Evolutionary conservation across 2,329 filamentous ascomycete genomes (phyloP), one percentile per base, ranked within the genome.

Genomic region (Anthostomella pinea): DNA sequence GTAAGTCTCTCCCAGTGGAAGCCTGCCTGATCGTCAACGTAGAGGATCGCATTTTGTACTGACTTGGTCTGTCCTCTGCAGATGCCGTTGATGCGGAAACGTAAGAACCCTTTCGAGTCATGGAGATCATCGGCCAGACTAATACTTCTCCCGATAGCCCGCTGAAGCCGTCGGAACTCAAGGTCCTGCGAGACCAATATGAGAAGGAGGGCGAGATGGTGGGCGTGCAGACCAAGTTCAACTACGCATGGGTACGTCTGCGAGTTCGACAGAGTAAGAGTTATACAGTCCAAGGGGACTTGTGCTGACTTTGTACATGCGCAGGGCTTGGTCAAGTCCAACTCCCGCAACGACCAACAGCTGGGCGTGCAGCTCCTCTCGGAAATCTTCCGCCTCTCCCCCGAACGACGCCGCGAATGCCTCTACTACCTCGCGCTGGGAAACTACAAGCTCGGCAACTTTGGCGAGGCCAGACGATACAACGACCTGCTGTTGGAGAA

Each of bases 381-480:
- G 53, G 91, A 97, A 53, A 98, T 98, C 68, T 98, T 97, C 75
- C 88, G 91, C 60, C 83, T 83, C 41, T 85, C 88, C 22, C 89
- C 88, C 50, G 93, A 97, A 66, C 87, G 93, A 54, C 84, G 93
- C 59, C 84, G 93, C 58, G 93, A 98, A 75, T 98, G 93, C 60
- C 85, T 98, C 44, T 98, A 96, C 73, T 98, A 98, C 68, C 82
- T 98, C 35, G 93, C 88, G 17, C 79, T 98, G 20, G 93, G 93
- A 46, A 95, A 97, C 73, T 97, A 91, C 78, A 97, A 97, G 72
- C 80, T 98, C 30, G 91, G 90, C 45, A 97, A 96, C 74, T 98
- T 96, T 65, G 89, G 83, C 43, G 93, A 98, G 62, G 91, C 91
- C 42, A 77, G 91, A 57, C 78, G 87, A 59, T 97, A 97, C 69